Base-by-base conservation (phyloP, 2,329 filamentous ascomycete species). In the Stachybotrys elegans region DNA sequence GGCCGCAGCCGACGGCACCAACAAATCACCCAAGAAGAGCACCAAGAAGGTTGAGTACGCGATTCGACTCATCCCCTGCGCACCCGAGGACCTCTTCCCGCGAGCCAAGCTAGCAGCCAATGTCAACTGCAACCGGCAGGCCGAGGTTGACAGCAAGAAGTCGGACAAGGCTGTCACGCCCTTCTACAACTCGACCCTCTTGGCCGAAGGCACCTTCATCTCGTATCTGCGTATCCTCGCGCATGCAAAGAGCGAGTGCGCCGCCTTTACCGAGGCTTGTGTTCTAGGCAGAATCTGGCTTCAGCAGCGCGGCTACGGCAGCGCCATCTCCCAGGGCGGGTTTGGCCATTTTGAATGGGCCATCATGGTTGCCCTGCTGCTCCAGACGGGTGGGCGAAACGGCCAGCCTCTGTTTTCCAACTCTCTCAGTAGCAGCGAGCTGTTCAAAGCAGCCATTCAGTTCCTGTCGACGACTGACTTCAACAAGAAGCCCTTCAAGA, bases 291-390 rank as follows among this genome's bases (percentile, higher is more conserved):
- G 86, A 45, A 79, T 88, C 44, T 98, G 93, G 93, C 75, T 98
- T 32, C 83, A 84, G 52, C 92, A 97, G 65, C 81, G 92, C 44
- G 90, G 90, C 0, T 87, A 96, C 52, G 77, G 76, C 14, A 79
- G 86, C 36, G 70, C 76, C 19, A 65, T 90, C n/a, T 74, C 79
- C 3, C 70, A 75, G 35, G 92, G 93, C 36, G 93, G 93, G 0
- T 96, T 98, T 61, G 93, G 93, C 4, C 82, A 88, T 52, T 95
- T 95, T 51, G 93, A 98, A 61, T 97, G 89, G 88, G 78, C 86
- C 1, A 70, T 81, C n/a, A 69, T 93, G 40, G 78, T 91, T 59
- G 88, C 91, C 23, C 71, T 95, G 13, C 70, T 97, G 3, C 72
- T 97, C 34, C 83, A 89, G 61, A 81, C 79, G n/a, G 88, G 88